Evolutionary conservation across 2,329 filamentous ascomycete genomes (phyloP).

Genomic region (Fusarium chuoi): DNA sequence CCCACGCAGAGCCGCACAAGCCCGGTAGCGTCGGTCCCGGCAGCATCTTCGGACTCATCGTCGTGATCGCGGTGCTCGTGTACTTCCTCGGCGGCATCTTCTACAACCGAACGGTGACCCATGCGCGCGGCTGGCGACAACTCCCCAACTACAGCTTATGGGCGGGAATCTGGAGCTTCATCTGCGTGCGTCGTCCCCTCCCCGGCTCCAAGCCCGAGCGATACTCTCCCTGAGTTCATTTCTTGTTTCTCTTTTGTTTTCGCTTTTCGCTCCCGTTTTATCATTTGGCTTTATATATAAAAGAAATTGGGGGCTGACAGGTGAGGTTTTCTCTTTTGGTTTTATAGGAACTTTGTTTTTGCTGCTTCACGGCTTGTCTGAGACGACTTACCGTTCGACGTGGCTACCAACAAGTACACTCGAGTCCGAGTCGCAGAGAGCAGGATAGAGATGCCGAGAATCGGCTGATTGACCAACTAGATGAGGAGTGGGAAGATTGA

Average conservation of each 20-base stretch:
- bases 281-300: neutral
- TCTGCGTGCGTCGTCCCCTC: constrained; percentile 67
- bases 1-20: constrained; percentile 73
- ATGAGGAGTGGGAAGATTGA: constrained; percentile 95
- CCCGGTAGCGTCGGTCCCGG: constrained; percentile 76
- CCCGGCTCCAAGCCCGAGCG: constrained; percentile 45
- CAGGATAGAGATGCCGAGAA: constrained; percentile 84
- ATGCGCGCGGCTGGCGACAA: constrained; percentile 95
- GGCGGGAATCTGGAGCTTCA: constrained; percentile 85
- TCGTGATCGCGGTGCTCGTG: constrained; percentile 78
- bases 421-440: constrained; percentile 61
- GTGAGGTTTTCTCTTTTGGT: constrained; percentile 18
- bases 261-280: neutral
- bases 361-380: constrained; percentile 75
- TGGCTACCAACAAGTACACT: constrained; percentile 74
- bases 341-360: constrained; percentile 71
- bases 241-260: neutral
- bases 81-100: constrained; percentile 94
- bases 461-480: constrained; percentile 91
- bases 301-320: constrained; percentile 39
- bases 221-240: constrained; percentile 42
- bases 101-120: constrained; percentile 93
- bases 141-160: constrained; percentile 94
- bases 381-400: constrained; percentile 71
- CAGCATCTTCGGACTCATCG: constrained; percentile 89